Evolutionary conservation across 2,329 filamentous ascomycete species (phyloP).

Genomic region (Huntiella moniliformis): DNA sequence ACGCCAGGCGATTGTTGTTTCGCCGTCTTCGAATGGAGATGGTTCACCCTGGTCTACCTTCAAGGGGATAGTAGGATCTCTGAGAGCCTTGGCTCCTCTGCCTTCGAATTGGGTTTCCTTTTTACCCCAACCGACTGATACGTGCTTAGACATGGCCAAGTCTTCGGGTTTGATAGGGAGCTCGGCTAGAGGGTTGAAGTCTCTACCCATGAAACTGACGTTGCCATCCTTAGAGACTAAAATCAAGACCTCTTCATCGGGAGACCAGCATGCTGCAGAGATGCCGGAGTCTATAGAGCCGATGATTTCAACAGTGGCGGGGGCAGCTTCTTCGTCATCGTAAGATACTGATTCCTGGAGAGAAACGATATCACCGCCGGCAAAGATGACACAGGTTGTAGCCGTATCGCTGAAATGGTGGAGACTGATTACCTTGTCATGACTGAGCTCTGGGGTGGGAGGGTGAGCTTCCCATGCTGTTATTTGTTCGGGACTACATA

Average conservation of each 20-base stretch:
- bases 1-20: constrained; percentile 69
- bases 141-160: constrained; percentile 74
- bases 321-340: constrained; percentile 14
- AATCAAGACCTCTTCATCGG: constrained; percentile 78
- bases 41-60: constrained; percentile 68
- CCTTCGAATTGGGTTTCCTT: constrained; percentile 96
- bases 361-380: constrained; percentile 77
- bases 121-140: constrained; percentile 96
- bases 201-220: constrained; percentile 78
- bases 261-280: constrained; percentile 76
- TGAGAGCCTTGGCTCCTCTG: constrained; percentile 64
- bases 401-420: constrained; percentile 71
- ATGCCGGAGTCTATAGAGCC: constrained; percentile 89
- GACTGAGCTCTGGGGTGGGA: constrained; percentile 53
- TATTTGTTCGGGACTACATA: constrained; percentile 24
- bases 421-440: constrained; percentile 58
- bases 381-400: constrained; percentile 64
- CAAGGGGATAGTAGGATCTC: constrained; percentile 89
- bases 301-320: constrained; percentile 67
- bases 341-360: constrained; percentile 45
- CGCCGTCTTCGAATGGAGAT: constrained; percentile 53
- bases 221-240: constrained; percentile 65
- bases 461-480: constrained; percentile 80
- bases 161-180: constrained; percentile 55
- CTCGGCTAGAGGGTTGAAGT: constrained; percentile 70